Conservation (phyloP, 2,329 filamentous ascomycete species). For the Pyrenophora teres region DNA sequence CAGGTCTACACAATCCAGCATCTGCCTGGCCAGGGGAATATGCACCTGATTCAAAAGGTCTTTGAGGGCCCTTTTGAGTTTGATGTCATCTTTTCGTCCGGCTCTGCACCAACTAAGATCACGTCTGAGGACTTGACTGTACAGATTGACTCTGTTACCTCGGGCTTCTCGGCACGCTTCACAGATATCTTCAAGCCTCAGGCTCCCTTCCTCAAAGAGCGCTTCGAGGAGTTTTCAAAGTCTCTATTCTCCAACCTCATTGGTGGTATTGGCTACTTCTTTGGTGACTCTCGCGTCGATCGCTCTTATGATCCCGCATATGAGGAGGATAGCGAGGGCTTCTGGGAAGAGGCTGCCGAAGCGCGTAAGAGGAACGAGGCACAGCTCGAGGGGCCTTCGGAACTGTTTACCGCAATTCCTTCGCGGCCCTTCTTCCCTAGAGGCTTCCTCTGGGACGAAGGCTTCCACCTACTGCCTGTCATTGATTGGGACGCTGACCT, state of each 20-base stretch:
- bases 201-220: slow-evolving; percentile 72
- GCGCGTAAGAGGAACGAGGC: slow-evolving; percentile 72
- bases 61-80: slow-evolving; percentile 91
- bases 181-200: slow-evolving; percentile 72
- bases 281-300: slow-evolving; percentile 86
- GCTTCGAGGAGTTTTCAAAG: slow-evolving; percentile 80
- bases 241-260: slow-evolving; percentile 93
- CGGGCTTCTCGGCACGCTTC: slow-evolving; percentile 77
- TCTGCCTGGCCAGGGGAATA: slow-evolving; percentile 71
- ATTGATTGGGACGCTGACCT: slow-evolving; percentile 94
- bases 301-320: slow-evolving; percentile 91
- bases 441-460: slow-evolving; percentile 97
- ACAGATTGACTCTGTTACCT: slow-evolving; percentile 68
- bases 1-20: slow-evolving; percentile 82
- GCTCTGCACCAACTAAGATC: slow-evolving; percentile 61
- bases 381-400: slow-evolving; percentile 76
- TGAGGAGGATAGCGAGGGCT: slow-evolving; percentile 91
- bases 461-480: slow-evolving; percentile 90
- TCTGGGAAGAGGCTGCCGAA: slow-evolving; percentile 89
- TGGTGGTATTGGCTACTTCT: slow-evolving; percentile 94
- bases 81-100: slow-evolving; percentile 87
- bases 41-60: slow-evolving; percentile 87
- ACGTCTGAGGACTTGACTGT: slow-evolving; percentile 69
- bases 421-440: slow-evolving; percentile 95
- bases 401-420: slow-evolving; percentile 89